Conservation (phyloP, 345 rosid species). For the Firmiana major region DNA sequence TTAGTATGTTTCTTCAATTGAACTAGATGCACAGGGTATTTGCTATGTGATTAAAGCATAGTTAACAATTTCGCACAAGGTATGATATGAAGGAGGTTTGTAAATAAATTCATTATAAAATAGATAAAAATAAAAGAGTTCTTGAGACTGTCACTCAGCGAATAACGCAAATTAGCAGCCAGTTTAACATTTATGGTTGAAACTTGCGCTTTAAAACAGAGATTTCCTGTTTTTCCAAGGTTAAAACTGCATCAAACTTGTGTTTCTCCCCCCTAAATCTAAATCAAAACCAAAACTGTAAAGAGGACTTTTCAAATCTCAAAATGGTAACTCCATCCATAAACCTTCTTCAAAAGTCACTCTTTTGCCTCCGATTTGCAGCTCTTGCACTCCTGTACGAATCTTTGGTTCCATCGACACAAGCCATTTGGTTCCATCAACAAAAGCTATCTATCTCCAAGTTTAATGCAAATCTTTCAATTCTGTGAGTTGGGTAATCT, state of each 20-base stretch:
- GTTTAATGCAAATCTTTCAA: constrained; percentile 30
- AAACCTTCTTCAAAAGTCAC: constrained; percentile 27
- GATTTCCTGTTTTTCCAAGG: constrained; percentile 25
- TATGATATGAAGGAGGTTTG: no score
- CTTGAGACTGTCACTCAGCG: no score
- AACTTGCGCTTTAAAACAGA: constrained; percentile 1
- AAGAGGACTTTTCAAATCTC: constrained; percentile 18
- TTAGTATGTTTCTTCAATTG: no score
- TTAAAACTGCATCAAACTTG: constrained; percentile 28
- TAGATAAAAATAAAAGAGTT: background rate
- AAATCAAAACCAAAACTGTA: constrained; percentile 15
- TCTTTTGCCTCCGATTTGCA: constrained; percentile 11
- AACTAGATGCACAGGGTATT: no score
- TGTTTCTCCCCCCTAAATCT: constrained; percentile 10
- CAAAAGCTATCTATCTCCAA: constrained; percentile 9
- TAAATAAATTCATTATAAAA: no score
- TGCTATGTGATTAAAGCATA: no score
- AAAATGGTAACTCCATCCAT: constrained; percentile 13
- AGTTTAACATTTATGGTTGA: background rate
- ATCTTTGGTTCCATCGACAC: constrained; percentile 16
- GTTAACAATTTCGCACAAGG: no score
- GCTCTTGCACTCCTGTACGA: constrained; percentile 19
- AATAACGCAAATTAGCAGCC: background rate
- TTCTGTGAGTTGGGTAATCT: constrained; percentile 45
- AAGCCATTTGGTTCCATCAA: constrained; percentile 17